These are phyloP conservation scores for Phytophthora pisi DNA, from an alignment of 352 stramenopile genomes.

Conservation along the genomic window DNA sequence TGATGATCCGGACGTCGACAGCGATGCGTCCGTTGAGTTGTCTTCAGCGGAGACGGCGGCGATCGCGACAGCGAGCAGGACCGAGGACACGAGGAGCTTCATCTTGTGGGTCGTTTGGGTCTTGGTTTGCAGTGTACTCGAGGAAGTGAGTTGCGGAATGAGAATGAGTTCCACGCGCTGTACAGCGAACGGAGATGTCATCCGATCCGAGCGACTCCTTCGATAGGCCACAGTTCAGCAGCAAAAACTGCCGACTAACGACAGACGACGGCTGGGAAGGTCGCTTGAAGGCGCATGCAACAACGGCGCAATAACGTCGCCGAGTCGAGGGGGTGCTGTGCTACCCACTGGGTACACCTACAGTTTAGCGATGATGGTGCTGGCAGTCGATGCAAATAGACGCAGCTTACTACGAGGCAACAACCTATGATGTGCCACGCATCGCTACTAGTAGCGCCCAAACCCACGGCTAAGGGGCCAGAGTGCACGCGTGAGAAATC, in stretches of 20 bases:
- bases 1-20: slow-evolving; percentile 3
- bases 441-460: background rate
- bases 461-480: background rate
- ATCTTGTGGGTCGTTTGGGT: slow-evolving; percentile 19
- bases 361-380: background rate
- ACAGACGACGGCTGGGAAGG: background rate
- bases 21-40: slow-evolving; percentile 6
- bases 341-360: background rate
- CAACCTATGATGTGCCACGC: background rate
- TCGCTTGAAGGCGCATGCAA: background rate
- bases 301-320: background rate
- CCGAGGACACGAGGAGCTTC: slow-evolving; percentile 42
- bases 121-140: background rate
- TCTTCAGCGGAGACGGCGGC: slow-evolving; percentile 12
- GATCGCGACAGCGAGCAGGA: slow-evolving; percentile 35
- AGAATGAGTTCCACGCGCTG: background rate
- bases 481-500: background rate
- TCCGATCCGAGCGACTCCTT: background rate
- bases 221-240: slow-evolving; percentile 2
- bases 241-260: slow-evolving; percentile 10
- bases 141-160: slow-evolving; percentile 34
- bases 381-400: background rate
- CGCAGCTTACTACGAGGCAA: background rate
- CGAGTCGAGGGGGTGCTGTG: background rate
- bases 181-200: background rate